Evolutionary conservation across 305 asterid genomes (phyloP).

Genomic region (Ilex paraguariensis): DNA sequence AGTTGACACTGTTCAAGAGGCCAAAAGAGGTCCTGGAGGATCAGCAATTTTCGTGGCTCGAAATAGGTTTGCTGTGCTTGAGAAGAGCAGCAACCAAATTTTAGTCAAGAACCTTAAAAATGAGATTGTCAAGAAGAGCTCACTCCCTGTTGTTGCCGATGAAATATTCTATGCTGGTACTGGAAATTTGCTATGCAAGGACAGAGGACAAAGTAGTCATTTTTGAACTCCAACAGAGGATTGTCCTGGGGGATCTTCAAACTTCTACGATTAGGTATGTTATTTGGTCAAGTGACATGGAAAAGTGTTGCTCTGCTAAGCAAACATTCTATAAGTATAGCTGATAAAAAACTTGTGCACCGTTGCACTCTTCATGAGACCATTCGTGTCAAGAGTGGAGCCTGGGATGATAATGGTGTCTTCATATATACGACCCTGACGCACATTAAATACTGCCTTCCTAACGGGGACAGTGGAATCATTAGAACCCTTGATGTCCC

Average conservation of each 20-base stretch:
- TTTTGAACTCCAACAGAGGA: slow-evolving; percentile 70
- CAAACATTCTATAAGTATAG: slow-evolving; percentile 75
- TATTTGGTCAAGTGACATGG: slow-evolving; percentile 84
- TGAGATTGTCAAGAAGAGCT: slow-evolving; percentile 49
- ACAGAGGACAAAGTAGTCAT: slow-evolving; percentile 73
- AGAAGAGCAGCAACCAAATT: slow-evolving; percentile 37
- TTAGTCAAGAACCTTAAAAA: slow-evolving; percentile 37
- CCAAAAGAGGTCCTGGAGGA: slow-evolving; percentile 69
- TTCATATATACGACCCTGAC: slow-evolving; percentile 77
- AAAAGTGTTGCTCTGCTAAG: slow-evolving; percentile 73
- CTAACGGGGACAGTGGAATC: slow-evolving; percentile 53
- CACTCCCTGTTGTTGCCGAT: slow-evolving; percentile 59
- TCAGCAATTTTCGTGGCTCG: slow-evolving; percentile 80
- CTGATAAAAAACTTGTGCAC: slow-evolving; percentile 72
- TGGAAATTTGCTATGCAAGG: slow-evolving; percentile 72
- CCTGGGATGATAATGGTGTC: slow-evolving; percentile 86
- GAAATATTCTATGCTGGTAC: slow-evolving; percentile 83
- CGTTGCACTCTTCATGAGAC: slow-evolving; percentile 91
- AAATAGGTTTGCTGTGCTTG: slow-evolving; percentile 76
- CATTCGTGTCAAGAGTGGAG: slow-evolving; percentile 86
- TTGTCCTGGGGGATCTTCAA: slow-evolving; percentile 70
- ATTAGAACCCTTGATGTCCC: slow-evolving; percentile 77
- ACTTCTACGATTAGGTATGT: slow-evolving; percentile 62
- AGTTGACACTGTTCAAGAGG: slow-evolving; percentile 71
- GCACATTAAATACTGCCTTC: slow-evolving; percentile 82